phyloP scores from a whole-genome alignment of 2,329 filamentous ascomycete genomes.

The Pestalotiopsis sp. region DNA sequence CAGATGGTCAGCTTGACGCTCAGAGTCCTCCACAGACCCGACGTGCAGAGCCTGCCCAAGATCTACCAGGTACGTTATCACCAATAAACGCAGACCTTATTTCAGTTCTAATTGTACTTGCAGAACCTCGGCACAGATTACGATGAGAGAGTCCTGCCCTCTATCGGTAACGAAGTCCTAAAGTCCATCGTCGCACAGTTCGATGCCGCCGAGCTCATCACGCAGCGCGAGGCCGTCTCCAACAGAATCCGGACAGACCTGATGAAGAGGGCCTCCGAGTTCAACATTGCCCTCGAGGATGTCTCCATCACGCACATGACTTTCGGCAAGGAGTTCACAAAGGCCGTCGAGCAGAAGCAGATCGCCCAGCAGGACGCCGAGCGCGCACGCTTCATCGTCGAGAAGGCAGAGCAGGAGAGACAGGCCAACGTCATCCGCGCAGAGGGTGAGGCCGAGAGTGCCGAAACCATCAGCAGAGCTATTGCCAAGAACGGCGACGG shows the following conservation, averaged over 20 bases:
- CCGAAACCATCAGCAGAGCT: slow-evolving; percentile 91
- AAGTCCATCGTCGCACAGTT: slow-evolving; percentile 99
- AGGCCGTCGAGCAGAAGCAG: slow-evolving; percentile 99
- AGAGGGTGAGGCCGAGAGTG: slow-evolving; percentile 96
- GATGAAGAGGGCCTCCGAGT: slow-evolving; percentile 89
- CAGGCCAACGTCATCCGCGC: slow-evolving; percentile 98
- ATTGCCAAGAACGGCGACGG: slow-evolving; percentile 93
- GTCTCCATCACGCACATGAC: slow-evolving; percentile 99
- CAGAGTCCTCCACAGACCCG: slow-evolving; percentile 90
- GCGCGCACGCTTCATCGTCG: slow-evolving; percentile 95
- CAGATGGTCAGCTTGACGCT: slow-evolving; percentile 99
- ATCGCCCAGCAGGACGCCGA: slow-evolving; percentile 99
- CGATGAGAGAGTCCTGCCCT: slow-evolving; percentile 96
- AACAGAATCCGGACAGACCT: slow-evolving; percentile 93
- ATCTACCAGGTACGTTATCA: slow-evolving; percentile 86
- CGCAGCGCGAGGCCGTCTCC: slow-evolving; percentile 94
- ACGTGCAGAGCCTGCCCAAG: slow-evolving; percentile 89
- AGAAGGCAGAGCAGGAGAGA: slow-evolving; percentile 97
- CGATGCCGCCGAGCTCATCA: slow-evolving; percentile 98
- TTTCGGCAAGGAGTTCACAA: slow-evolving; percentile 98
- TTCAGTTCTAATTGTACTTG: neutral
- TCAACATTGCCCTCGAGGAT: slow-evolving; percentile 98
- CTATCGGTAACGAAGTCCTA: slow-evolving; percentile 98
- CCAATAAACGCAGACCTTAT: neutral
- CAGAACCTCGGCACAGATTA: slow-evolving; percentile 98